phyloP scores from a whole-genome alignment of 2,329 filamentous ascomycete genomes.

The Neonectria magnoliae region DNA sequence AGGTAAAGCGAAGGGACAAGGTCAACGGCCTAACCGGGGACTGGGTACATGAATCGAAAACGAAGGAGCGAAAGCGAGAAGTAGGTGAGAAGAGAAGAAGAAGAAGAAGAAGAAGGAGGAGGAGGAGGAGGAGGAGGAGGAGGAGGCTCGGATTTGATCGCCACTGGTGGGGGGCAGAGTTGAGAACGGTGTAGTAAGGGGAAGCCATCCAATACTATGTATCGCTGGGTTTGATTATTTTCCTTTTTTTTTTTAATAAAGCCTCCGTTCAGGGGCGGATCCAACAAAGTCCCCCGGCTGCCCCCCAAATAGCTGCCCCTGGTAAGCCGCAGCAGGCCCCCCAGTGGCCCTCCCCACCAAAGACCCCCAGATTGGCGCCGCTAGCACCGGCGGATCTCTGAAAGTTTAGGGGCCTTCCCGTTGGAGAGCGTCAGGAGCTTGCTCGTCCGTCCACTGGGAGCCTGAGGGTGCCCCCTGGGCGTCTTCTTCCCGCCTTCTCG shows the following conservation, averaged over 20 bases:
- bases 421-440: constrained; percentile 6
- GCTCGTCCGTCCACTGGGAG: constrained; percentile 4
- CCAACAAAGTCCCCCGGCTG: constrained; percentile 32
- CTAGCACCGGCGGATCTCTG: constrained; percentile 41
- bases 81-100: constrained; percentile 23
- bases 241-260: constrained; percentile 39
- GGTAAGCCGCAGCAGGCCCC: neutral
- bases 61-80: constrained; percentile 24
- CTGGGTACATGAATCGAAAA: constrained; percentile 21
- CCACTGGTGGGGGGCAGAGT: constrained; percentile 16
- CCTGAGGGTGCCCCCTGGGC: constrained; percentile 3
- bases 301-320: constrained; percentile 24
- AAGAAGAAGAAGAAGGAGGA: too few relatives aligned
- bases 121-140: constrained; percentile 15
- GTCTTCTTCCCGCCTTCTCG: constrained; percentile 35
- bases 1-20: constrained; percentile 18
- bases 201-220: constrained; percentile 17
- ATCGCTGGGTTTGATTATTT: constrained; percentile 44
- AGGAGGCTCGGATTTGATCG: constrained; percentile 14
- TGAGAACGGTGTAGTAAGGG: constrained; percentile 24
- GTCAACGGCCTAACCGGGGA: constrained; percentile 8
- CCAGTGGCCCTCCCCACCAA: constrained; percentile 17
- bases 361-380: constrained; percentile 46
- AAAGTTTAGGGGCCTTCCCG: constrained; percentile 41
- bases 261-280: constrained; percentile 44